Conservation (phyloP, 2,329 filamentous ascomycete genomes). For the Alternaria solani region DNA sequence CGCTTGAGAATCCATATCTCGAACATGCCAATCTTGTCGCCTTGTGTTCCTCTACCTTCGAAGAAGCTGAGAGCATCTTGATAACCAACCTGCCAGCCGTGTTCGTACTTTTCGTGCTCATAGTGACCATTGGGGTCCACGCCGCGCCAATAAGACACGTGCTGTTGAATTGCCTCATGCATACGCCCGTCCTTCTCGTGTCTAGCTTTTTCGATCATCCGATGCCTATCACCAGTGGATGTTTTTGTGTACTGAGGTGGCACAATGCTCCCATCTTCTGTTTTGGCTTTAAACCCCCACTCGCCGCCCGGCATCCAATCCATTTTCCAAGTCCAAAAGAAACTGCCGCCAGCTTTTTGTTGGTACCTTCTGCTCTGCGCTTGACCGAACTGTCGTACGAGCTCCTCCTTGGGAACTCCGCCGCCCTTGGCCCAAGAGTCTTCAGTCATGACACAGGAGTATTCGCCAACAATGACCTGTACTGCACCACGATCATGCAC, state of each 20-base stretch:
- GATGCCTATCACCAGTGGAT: slow-evolving; percentile 20
- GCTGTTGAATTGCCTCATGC: slow-evolving; percentile 50
- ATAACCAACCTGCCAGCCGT: slow-evolving; percentile 66
- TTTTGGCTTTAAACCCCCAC: slow-evolving; percentile 66
- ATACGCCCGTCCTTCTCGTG: slow-evolving; percentile 49
- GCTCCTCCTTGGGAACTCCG: slow-evolving; percentile 47
- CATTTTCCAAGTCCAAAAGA: slow-evolving; percentile 70
- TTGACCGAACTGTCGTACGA: slow-evolving; percentile 58
- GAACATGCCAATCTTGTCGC: slow-evolving; percentile 64
- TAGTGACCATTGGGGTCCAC: slow-evolving; percentile 55
- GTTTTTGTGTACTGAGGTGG: slow-evolving; percentile 46
- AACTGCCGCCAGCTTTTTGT: slow-evolving; percentile 60
- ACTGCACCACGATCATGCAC: slow-evolving; percentile 61
- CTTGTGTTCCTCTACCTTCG: slow-evolving; percentile 46
- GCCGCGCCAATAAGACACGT: slow-evolving; percentile 61
- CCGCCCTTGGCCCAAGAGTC: slow-evolving; percentile 56
- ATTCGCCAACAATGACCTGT: slow-evolving; percentile 65
- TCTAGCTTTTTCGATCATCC: slow-evolving; percentile 52
- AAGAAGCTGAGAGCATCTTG: slow-evolving; percentile 64
- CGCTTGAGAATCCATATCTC: slow-evolving; percentile 68
- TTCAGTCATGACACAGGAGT: slow-evolving; percentile 64
- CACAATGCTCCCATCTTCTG: slow-evolving; percentile 53
- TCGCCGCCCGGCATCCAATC: slow-evolving; percentile 69
- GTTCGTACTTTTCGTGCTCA: slow-evolving; percentile 63
- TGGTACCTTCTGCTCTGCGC: slow-evolving; percentile 60